These are phyloP conservation scores for Imleria badia DNA, from an alignment of 768 basidiomycete genomes.

Conservation along the genomic window DNA sequence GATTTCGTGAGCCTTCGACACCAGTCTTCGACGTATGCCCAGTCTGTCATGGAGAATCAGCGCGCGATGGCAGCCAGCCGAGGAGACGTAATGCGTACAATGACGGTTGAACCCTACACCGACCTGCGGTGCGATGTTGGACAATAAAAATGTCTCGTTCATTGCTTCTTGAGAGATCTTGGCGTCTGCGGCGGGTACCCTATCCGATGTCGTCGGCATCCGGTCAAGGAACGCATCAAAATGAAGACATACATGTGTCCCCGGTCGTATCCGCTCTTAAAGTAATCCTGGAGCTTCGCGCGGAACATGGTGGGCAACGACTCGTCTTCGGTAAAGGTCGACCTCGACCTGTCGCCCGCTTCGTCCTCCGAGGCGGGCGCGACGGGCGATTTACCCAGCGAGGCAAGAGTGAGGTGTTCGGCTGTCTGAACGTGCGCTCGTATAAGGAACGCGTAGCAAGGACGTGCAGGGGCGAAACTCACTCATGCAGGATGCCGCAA, in stretches of 20 bases:
- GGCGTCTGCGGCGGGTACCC: constrained; percentile 97
- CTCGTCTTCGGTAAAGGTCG: constrained; percentile 81
- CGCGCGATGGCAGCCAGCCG: neutral
- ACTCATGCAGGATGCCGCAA: constrained; percentile 95
- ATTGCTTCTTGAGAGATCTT: constrained; percentile 90
- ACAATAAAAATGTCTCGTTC: constrained; percentile 93
- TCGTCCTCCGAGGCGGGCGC: constrained; percentile 37
- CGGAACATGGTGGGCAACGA: constrained; percentile 75
- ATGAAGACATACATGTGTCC: constrained; percentile 81
- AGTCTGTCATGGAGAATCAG: constrained; percentile 52
- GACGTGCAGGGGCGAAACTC: constrained; percentile 18
- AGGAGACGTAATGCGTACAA: constrained; percentile 47
- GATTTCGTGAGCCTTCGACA: constrained; percentile 83
- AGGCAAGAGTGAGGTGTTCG: constrained; percentile 85
- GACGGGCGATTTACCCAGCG: constrained; percentile 53
- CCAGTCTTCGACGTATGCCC: constrained; percentile 97
- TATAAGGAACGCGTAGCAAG: neutral
- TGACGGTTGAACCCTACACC: constrained; percentile 97
- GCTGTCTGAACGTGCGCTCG: constrained; percentile 65
- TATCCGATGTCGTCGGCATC: constrained; percentile 27
- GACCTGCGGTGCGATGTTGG: constrained; percentile 98
- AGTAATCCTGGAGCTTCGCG: constrained; percentile 85
- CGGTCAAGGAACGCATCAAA: neutral
- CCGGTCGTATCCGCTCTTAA: constrained; percentile 90
- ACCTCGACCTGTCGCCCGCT: constrained; percentile 68